Evolutionary conservation across 1,284 basidiomycete species (phyloP), one percentile per base, ranked within the genome.

Genomic region (Pseudozyma sp.): DNA sequence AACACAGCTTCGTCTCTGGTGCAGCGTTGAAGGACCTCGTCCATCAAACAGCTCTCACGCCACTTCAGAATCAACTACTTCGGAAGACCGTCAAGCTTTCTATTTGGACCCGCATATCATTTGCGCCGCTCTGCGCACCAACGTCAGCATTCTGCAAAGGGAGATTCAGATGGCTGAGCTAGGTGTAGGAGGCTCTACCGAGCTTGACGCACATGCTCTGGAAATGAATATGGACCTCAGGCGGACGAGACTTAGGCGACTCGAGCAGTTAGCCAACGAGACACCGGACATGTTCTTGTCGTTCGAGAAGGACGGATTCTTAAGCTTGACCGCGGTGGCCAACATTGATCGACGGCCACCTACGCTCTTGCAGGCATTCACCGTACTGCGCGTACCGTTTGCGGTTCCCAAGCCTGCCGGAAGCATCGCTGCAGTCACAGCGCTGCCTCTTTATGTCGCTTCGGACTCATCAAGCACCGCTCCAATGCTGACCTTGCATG

Each of bases 321-420:
- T 73, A n/a, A 65, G 40, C 48, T 43, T 80, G 21, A 66, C 67
- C 2, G 78, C 78, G 9, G 61, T 80, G 8, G 78, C 77, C 54
- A 77, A 75, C 52, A 66, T 80, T 38, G 78, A 80, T 57, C 68
- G 77, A 4, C 55, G 70, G 16, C 78, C 78, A 12, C 78, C 78
- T 9, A 79, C 78, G 1, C 70, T 80, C 11, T 48, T 73, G 36
- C 68, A 80, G 48, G 63, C 65, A 5, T 54, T 77, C 36, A 76
- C 71, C 12, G 78, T 79, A 12, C 65, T 80, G 19, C 73, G 65
- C 25, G 34, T 72, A 3, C 69, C 68, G 7, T 57, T 65, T 36
- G 6, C 53, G 9, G 42, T 66, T 12, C 59, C 69, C 6, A 8
- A 59, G 1, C 18, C 43, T 3, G n/a, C n/a, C 8, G 21, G 39